A percentile compares a stretch with the other conserved stretches of the same genome.
These are phyloP conservation scores for Pyrrhoderma lamaoense DNA, from an alignment of 1,284 basidiomycete species.

Conservation along the genomic window DNA sequence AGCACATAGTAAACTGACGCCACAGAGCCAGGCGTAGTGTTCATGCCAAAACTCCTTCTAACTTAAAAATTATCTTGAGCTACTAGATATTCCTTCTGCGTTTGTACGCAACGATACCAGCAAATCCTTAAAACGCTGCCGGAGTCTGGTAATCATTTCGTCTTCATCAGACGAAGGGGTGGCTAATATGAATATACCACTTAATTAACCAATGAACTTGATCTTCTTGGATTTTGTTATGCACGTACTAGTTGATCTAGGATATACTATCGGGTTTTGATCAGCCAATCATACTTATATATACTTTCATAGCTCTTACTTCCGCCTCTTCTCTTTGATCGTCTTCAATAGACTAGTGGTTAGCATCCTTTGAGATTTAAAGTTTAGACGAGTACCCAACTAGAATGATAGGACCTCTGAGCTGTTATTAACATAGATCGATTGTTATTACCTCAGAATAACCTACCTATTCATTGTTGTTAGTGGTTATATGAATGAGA, in stretches of 20 bases:
- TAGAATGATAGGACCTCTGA: constrained; percentile 14
- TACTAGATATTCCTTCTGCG: constrained; percentile 22
- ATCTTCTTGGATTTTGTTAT: too few relatives aligned
- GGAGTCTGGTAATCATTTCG: constrained; percentile 23
- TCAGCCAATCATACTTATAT: too few relatives aligned
- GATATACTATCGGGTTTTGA: constrained; percentile 25
- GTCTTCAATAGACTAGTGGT: constrained; percentile 20
- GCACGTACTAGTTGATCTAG: constrained; percentile 25
- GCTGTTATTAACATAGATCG: neutral
- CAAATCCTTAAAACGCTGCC: constrained; percentile 24
- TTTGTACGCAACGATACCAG: constrained; percentile 23
- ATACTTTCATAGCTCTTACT: constrained; percentile 22
- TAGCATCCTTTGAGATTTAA: too few relatives aligned
- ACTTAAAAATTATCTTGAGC: neutral
- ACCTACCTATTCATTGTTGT: constrained; percentile 13
- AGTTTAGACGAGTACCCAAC: neutral
- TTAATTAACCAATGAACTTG: too few relatives aligned
- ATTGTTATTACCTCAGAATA: too few relatives aligned
- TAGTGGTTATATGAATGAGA: neutral
- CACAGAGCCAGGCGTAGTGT: too few relatives aligned
- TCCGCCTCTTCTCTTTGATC: constrained; percentile 29
- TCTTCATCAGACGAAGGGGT: constrained; percentile 25
- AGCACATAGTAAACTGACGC: neutral
- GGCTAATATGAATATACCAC: constrained; percentile 20
- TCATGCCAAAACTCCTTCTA: too few relatives aligned